phyloP scores from a whole-genome alignment of 805 yeast genomes.

The Vanderwaltozyma yarrowii region DNA sequence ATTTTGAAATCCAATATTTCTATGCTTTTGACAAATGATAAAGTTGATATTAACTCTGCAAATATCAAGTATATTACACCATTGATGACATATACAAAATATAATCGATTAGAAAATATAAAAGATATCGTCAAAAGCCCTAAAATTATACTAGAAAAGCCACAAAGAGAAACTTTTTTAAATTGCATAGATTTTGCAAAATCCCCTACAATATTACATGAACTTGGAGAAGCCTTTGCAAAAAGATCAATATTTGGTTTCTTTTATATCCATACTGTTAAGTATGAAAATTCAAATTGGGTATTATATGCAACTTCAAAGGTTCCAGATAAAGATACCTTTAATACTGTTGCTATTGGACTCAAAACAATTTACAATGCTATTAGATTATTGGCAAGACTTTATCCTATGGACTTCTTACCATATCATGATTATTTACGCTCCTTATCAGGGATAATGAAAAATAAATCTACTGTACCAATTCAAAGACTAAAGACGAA shows the following conservation, averaged over 20 bases:
- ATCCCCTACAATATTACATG: constrained; percentile 16
- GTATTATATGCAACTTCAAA: constrained; percentile 7
- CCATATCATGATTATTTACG: constrained; percentile 13
- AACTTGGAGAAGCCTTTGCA: constrained; percentile 9
- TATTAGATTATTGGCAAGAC: constrained; percentile 9
- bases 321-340: not conserved
- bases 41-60: constrained; percentile 45
- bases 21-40: constrained; percentile 29
- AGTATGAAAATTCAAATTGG: constrained; percentile 17
- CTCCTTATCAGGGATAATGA: constrained; percentile 1
- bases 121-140: constrained; percentile 38
- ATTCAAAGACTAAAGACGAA: constrained; percentile 1
- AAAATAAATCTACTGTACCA: not conserved
- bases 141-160: constrained; percentile 31
- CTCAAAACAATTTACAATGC: constrained; percentile 14
- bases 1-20: constrained; percentile 44
- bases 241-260: constrained; percentile 6
- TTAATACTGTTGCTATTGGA: constrained; percentile 5
- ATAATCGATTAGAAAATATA: constrained; percentile 54
- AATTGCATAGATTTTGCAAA: constrained; percentile 40
- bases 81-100: constrained; percentile 57
- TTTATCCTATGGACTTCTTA: constrained; percentile 14
- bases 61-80: constrained; percentile 59
- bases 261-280: constrained; percentile 13
- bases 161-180: constrained; percentile 25